Evolutionary conservation across 352 stramenopile species (phyloP).

Genomic region (Blastocystis hominis): DNA sequence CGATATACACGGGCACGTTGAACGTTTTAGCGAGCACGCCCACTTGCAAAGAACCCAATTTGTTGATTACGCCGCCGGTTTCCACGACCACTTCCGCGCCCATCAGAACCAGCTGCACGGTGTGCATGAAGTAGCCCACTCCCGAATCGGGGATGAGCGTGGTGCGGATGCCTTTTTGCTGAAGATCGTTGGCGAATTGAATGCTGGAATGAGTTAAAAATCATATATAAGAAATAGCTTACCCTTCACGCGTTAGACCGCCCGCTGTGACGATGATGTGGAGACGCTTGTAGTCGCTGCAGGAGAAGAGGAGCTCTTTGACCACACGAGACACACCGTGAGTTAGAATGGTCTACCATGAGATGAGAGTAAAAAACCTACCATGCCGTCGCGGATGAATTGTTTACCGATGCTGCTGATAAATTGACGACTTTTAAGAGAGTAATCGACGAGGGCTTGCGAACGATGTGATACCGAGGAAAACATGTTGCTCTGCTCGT

Average conservation of each 20-base stretch:
- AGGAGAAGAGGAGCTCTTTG: conserved; percentile 1
- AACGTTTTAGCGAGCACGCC: conserved; percentile 45
- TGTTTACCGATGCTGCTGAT: conserved; percentile 22
- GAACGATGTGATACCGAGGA: neutral
- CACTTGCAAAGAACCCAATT: conserved; percentile 55
- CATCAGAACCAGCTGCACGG: conserved; percentile 39
- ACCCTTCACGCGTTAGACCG: conserved; percentile 38
- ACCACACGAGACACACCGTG: conserved; percentile 50
- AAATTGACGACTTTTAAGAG: conserved; percentile 23
- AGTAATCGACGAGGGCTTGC: neutral
- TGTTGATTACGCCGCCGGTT: conserved; percentile 54
- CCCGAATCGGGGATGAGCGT: conserved; percentile 53
- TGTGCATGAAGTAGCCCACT: conserved; percentile 52
- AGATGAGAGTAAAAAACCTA: neutral
- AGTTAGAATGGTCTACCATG: conserved; percentile 46
- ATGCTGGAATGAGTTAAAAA: neutral
- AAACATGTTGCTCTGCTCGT: neutral
- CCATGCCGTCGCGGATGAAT: conserved; percentile 41
- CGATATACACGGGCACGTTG: conserved; percentile 54
- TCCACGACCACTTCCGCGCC: conserved; percentile 47
- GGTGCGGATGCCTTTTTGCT: conserved; percentile 23
- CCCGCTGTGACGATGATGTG: conserved; percentile 15
- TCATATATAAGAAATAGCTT: neutral
- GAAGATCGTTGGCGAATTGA: conserved; percentile 20
- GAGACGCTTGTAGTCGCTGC: conserved; percentile 47